Evolutionary conservation across 1,284 basidiomycete genomes (phyloP).

Genomic region (Naganishia sp.): DNA sequence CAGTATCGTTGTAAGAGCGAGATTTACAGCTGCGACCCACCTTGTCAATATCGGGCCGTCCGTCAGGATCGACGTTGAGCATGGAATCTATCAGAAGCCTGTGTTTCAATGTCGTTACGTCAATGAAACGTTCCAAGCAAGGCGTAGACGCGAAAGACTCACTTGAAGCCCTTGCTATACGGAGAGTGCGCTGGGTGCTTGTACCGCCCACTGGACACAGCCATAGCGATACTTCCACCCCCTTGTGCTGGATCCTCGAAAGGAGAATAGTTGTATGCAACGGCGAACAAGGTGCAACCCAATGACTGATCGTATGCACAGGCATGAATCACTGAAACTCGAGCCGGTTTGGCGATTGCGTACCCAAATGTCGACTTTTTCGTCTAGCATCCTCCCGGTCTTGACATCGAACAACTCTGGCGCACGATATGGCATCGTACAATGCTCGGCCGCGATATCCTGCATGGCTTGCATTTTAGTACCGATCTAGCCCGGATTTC

Average conservation of each 20-base stretch:
- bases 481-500: no score
- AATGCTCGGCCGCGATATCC: constrained; percentile 92
- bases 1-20: not conserved
- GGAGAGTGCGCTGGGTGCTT: constrained; percentile 66
- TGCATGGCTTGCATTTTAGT: constrained; percentile 45
- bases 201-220: constrained; percentile 85
- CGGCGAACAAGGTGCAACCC: constrained; percentile 85
- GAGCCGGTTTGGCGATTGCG: constrained; percentile 38
- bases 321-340: not conserved
- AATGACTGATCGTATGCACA: constrained; percentile 64
- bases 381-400: constrained; percentile 79
- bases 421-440: constrained; percentile 93
- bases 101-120: not conserved
- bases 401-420: constrained; percentile 95
- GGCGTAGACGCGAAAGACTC: not conserved
- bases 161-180: constrained; percentile 76
- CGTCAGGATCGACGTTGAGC: constrained; percentile 74
- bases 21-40: constrained; percentile 53
- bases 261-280: constrained; percentile 88
- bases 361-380: constrained; percentile 96
- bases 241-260: constrained; percentile 84
- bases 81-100: constrained; percentile 72
- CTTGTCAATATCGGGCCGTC: constrained; percentile 80
- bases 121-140: not conserved
- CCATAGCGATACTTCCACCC: constrained; percentile 92